Conservation (phyloP, 2,329 filamentous ascomycete genomes). For the Rhynchosporium secalis region DNA sequence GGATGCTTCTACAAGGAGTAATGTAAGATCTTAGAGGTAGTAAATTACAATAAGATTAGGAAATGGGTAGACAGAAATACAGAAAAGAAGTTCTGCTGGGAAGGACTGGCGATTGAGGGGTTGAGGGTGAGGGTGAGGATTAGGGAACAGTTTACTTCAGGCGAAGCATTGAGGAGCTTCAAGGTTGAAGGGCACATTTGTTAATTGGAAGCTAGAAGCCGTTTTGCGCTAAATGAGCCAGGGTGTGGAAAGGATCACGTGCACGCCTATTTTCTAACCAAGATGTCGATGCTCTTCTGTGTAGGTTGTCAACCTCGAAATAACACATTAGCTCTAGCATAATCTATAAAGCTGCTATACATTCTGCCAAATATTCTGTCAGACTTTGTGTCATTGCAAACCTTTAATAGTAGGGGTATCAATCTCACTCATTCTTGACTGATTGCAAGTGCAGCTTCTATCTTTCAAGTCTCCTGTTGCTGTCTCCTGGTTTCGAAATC, state of each 20-base stretch:
- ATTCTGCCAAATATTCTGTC: too few relatives aligned
- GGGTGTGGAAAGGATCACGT: neutral
- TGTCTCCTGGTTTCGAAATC: too few relatives aligned
- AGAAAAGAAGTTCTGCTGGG: slow-evolving; percentile 30
- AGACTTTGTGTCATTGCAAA: too few relatives aligned
- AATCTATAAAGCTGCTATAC: too few relatives aligned
- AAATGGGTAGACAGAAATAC: slow-evolving; percentile 30
- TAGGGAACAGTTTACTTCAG: slow-evolving; percentile 25
- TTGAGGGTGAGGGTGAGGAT: slow-evolving; percentile 8
- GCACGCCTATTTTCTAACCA: neutral
- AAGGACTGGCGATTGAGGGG: slow-evolving; percentile 22
- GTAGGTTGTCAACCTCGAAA: too few relatives aligned
- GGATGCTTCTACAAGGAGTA: slow-evolving; percentile 24
- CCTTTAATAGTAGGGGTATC: too few relatives aligned
- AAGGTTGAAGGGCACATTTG: slow-evolving; percentile 19
- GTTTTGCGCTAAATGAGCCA: slow-evolving; percentile 10
- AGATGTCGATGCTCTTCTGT: too few relatives aligned
- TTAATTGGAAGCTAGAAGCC: slow-evolving; percentile 13
- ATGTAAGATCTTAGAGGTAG: slow-evolving; percentile 22
- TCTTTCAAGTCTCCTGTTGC: too few relatives aligned
- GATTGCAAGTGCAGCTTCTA: too few relatives aligned
- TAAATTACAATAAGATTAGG: slow-evolving; percentile 35
- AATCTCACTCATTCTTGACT: too few relatives aligned
- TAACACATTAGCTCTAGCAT: too few relatives aligned
- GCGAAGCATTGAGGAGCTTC: slow-evolving; percentile 18